Conservation (phyloP, 2,329 filamentous ascomycete species). For the Ustilaginoidea virens region DNA sequence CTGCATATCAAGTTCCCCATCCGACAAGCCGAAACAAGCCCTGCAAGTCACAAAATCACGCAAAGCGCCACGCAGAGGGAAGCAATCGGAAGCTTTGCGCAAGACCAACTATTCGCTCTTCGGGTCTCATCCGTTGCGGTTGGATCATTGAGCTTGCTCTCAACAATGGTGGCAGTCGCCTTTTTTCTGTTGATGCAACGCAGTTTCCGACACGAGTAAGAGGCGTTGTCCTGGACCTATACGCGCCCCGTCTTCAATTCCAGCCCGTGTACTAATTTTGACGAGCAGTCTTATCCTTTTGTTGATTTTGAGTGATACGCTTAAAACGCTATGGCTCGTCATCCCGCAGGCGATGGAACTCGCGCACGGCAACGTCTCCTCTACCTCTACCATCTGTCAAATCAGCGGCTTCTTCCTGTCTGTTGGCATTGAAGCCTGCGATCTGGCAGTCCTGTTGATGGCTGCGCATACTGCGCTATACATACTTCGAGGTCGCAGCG, state of each 20-base stretch:
- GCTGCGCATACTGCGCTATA: conserved; percentile 58
- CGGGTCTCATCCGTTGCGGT: conserved; percentile 21
- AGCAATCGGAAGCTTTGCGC: too few species aligned
- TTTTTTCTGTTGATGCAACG: conserved; percentile 63
- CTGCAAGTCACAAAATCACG: too few species aligned
- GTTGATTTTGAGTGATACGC: conserved; percentile 55
- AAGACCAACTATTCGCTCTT: conserved; percentile 12
- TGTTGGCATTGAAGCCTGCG: conserved; percentile 52
- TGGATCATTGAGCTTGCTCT: conserved; percentile 37
- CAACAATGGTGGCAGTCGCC: conserved; percentile 43
- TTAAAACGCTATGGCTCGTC: conserved; percentile 54
- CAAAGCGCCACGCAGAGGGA: too few species aligned
- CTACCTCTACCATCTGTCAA: conserved; percentile 46
- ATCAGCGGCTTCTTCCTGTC: conserved; percentile 52
- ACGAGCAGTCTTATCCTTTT: conserved; percentile 66
- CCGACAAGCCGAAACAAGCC: too few species aligned
- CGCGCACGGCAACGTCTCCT: conserved; percentile 30
- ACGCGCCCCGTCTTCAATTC: too few species aligned
- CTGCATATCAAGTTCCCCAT: too few species aligned
- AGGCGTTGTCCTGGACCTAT: conserved; percentile 12
- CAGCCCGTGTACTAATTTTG: too few species aligned
- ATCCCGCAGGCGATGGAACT: conserved; percentile 48
- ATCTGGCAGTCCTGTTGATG: conserved; percentile 57
- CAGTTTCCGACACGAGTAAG: conserved; percentile 48
- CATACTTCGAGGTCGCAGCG: conserved; percentile 48